phyloP scores from a whole-genome alignment of 306 rosid genomes.

The Calophaca sinica region DNA sequence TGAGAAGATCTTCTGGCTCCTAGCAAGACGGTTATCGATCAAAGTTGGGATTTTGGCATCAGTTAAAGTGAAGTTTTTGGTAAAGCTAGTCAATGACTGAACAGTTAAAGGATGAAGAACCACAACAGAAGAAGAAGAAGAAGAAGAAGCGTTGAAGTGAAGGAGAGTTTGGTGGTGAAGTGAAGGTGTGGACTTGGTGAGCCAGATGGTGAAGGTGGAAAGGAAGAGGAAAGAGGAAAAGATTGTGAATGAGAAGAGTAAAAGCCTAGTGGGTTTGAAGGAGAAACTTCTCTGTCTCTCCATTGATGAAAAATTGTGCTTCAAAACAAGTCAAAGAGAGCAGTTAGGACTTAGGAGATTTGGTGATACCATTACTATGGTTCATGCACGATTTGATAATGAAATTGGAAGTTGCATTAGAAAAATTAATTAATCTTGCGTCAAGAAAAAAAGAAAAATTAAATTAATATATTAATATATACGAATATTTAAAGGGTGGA shows the following conservation, averaged over 20 bases:
- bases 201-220: constrained; percentile 67
- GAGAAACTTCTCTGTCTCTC: constrained; percentile 85
- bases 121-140: constrained; percentile 1
- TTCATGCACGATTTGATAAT: constrained; percentile 40
- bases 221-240: constrained; percentile 71
- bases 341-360: constrained; percentile 30
- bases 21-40: constrained; percentile 49
- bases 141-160: constrained; percentile 58
- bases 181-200: constrained; percentile 59
- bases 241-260: constrained; percentile 73
- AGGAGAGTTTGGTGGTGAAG: constrained; percentile 51
- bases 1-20: constrained; percentile 52
- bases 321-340: constrained; percentile 35
- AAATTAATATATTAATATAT: neutral
- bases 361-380: constrained; percentile 5
- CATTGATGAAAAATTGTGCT: constrained; percentile 50
- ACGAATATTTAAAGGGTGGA: neutral
- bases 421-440: neutral
- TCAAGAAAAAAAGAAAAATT: no score
- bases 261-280: constrained; percentile 74
- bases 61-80: constrained; percentile 51
- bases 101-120: constrained; percentile 48
- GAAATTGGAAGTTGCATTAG: neutral
- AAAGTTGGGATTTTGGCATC: constrained; percentile 49
- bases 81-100: constrained; percentile 44